A percentile compares a stretch with the other conserved stretches of the same genome.
phyloP scores from a whole-genome alignment of 192 early-diverging fungal species.

The Coemansia sp. region DNA sequence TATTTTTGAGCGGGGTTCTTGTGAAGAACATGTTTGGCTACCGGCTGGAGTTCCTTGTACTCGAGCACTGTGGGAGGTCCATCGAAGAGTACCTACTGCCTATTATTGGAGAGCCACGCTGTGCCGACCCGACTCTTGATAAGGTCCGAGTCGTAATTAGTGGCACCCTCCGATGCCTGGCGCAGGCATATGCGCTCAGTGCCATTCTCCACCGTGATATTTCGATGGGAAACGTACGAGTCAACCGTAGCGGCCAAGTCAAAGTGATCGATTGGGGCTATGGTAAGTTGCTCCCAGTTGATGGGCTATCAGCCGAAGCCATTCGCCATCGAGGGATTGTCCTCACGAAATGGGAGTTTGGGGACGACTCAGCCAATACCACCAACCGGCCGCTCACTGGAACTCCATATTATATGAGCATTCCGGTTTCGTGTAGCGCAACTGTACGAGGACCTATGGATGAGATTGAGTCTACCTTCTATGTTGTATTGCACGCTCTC shows the following conservation, averaged over 20 bases:
- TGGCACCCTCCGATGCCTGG: neutral
- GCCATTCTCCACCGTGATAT: conserved; percentile 29
- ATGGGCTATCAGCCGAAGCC: neutral
- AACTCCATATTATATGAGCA: conserved; percentile 5
- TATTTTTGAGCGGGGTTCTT: neutral
- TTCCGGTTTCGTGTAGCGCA: too few relatives aligned
- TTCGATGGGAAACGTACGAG: conserved; percentile 21
- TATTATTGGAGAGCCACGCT: neutral
- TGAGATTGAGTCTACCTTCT: conserved; percentile 26
- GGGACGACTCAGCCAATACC: neutral
- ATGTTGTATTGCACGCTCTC: conserved; percentile 4
- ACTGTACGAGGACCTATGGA: neutral
- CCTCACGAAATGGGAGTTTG: neutral
- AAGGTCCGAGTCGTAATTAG: neutral
- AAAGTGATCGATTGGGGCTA: conserved; percentile 28
- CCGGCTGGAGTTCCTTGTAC: conserved; percentile 1
- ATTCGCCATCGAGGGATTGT: neutral
- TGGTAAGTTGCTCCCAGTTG: neutral
- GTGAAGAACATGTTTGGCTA: neutral
- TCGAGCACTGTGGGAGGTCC: conserved; percentile 11
- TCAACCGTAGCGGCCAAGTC: neutral
- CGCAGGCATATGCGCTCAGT: neutral
- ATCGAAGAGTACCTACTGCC: neutral
- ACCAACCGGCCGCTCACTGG: conserved; percentile 2
- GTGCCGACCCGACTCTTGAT: neutral